Base-by-base conservation (phyloP, 2,329 filamentous ascomycete genomes). In the Hypomyces perniciosus region DNA sequence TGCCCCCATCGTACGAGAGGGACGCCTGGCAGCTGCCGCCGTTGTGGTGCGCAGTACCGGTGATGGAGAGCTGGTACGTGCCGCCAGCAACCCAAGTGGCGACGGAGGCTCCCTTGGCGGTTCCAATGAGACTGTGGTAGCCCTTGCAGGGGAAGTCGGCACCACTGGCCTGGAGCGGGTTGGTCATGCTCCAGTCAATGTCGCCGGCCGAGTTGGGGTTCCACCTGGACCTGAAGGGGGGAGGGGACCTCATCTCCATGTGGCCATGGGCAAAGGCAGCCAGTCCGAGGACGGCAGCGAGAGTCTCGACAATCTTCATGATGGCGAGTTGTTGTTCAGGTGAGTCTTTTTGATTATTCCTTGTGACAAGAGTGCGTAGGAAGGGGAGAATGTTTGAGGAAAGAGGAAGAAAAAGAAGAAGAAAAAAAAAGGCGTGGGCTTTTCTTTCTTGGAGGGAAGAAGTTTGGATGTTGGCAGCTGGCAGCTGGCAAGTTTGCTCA, bases 21-120 rank as follows among this genome's bases (percentile, higher is more conserved):
- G 84, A 81, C 43, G 88, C 73, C 70, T 93, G 88, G 70, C 88
- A 91, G 8, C 83, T 88, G 38, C 88, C 88, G 37, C 88, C 87
- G 35, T 74, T 72, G 70, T 90, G 86, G 47, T 67, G 68, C 42
- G 82, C 81, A 46, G 77, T 77, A 34, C 86, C 87, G 52, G 69
- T 70, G 48, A 91, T 71, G 53, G 76, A 79, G 68, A 90, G 75
- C 57, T 79, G 78, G 68, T 88, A 83, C 29, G 72, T 68, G 50
- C 75, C 67, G 33, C 88, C 88, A 5, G 83, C 77, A 4, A 70
- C 64, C 66, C 85, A 91, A 27, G 74, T 80, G 34, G 78, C 80
- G 20, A 82, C 78, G 4, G 80, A 67, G 13, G 71, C 66, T 56
- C 81, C 80, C 43, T 69, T 67, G 7, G 67, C 46, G 31, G 74